Evolutionary conservation across 208 protist species (phyloP), one percentile per base, ranked within the genome.

Genomic region (Crithidia fasciculata): DNA sequence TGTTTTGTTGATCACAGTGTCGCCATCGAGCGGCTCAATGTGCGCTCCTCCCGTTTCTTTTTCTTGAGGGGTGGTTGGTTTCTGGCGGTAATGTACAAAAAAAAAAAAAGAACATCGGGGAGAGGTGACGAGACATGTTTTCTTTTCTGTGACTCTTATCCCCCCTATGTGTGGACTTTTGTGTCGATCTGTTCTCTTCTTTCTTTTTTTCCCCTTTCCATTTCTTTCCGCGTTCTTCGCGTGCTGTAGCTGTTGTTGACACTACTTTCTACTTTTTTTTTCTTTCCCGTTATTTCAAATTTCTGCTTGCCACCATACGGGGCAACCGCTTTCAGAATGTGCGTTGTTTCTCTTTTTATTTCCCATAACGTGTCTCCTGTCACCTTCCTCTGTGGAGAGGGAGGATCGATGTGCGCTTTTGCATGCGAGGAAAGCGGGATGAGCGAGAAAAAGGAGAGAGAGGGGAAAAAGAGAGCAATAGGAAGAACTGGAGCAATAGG

Each of bases 401-500:
- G 28, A 28, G 28, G 28, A 28, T 28, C 28, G 28, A 28, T 28
- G 28, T 28, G 28, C 28, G 28, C 28, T 28, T 28, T 28, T 28
- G 28, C 28, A 28, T 28, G 28, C 28, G 28, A 28, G 28, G 28
- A 28, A 28, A 28, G 28, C 28, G 28, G 28, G 28, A 28, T 28
- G 28, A 28, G 28, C 0, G 28, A 28, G 28, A 28, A 28, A 1
- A 28, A 54, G 4, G 15, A 55, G 15, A 28, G 6, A 18, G 50
- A 55, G 15, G 18, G 18, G 50, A n/a, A 55, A 55, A 55, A 18
- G 50, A n/a, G 50, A 55, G 63, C 54, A 80, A 28, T 78, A 68
- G 61, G 58, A 44, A 69, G 59, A 67, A 54, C 36, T 57, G 28
- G 28, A 28, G 28, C 54, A 80, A 28, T 78, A 68, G 61, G 58